Evolutionary conservation across 2,329 filamentous ascomycete genomes (phyloP).

Genomic region (Aspergillus clavatus): DNA sequence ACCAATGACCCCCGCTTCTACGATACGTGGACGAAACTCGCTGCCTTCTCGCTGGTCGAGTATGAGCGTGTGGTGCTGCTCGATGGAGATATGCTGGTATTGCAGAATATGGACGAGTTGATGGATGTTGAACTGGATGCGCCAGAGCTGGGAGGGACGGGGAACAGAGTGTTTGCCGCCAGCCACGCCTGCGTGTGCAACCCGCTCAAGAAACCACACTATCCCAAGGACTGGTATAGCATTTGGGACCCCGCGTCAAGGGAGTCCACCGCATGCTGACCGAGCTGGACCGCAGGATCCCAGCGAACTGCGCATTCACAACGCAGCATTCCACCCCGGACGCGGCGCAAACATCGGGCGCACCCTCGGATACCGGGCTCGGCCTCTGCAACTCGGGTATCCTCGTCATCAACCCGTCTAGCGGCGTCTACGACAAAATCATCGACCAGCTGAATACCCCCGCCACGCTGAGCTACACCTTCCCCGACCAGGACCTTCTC

Average conservation of each 20-base stretch:
- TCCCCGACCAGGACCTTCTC: slow-evolving; percentile 55
- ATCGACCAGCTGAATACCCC: slow-evolving; percentile 43
- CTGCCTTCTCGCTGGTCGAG: slow-evolving; percentile 69
- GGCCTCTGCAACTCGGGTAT: slow-evolving; percentile 58
- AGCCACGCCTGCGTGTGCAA: slow-evolving; percentile 85
- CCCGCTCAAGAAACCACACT: slow-evolving; percentile 71
- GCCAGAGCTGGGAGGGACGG: slow-evolving; percentile 46
- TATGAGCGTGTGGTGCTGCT: slow-evolving; percentile 78
- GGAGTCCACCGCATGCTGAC: no score
- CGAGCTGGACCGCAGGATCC: no score
- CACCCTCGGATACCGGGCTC: slow-evolving; percentile 47
- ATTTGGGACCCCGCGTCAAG: no score
- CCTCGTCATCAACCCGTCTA: slow-evolving; percentile 57
- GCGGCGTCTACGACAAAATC: slow-evolving; percentile 50
- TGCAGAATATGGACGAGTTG: slow-evolving; percentile 84
- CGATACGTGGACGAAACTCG: slow-evolving; percentile 85
- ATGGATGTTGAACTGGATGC: slow-evolving; percentile 75
- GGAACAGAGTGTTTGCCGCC: slow-evolving; percentile 70
- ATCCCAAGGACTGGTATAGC: slow-evolving; percentile 69
- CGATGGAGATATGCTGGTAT: slow-evolving; percentile 81
- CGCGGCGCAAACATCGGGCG: slow-evolving; percentile 37
- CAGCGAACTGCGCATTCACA: slow-evolving; percentile 59
- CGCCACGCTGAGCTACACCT: slow-evolving; percentile 50
- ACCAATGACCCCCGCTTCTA: slow-evolving; percentile 76
- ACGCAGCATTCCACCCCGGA: slow-evolving; percentile 46